phyloP scores from a whole-genome alignment of 2,329 filamentous ascomycete species.

The Xylariaceae sp. region DNA sequence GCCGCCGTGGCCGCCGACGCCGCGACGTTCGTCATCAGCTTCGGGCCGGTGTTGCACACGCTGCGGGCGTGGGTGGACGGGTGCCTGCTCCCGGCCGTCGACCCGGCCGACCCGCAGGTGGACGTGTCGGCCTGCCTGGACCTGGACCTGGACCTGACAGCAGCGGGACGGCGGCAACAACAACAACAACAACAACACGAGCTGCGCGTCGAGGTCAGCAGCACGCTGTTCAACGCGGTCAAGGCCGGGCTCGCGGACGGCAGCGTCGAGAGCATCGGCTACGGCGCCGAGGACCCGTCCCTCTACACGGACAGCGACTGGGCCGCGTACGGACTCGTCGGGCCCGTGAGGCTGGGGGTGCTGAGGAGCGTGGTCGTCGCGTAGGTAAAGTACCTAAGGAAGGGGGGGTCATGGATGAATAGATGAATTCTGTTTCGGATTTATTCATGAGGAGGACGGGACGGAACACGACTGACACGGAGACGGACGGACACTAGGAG shows the following conservation, averaged over 20 bases:
- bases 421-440: no score
- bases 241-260: constrained; percentile 3
- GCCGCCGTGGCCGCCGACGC: not conserved
- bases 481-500: no score
- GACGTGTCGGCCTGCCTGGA: constrained; percentile 4
- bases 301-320: constrained; percentile 4
- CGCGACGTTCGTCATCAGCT: not conserved
- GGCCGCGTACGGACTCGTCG: constrained; percentile 4
- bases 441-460: no score
- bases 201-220: constrained; percentile 3
- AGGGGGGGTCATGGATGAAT: no score
- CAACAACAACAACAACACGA: no score
- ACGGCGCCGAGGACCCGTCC: constrained; percentile 1
- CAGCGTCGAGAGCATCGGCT: constrained; percentile 2
- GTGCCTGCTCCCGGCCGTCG: constrained; percentile 1
- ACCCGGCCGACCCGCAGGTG: constrained; percentile 1
- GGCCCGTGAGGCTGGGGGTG: constrained; percentile 2
- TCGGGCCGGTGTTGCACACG: constrained; percentile 4
- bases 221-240: constrained; percentile 4
- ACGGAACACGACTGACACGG: no score
- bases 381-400: not conserved
- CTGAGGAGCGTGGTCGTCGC: constrained; percentile 2
- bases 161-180: no score
- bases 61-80: constrained; percentile 5
- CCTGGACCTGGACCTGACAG: no score